Evolutionary conservation across 2,329 filamentous ascomycete species (phyloP).

Genomic region (Ramularia collo-cygni): DNA sequence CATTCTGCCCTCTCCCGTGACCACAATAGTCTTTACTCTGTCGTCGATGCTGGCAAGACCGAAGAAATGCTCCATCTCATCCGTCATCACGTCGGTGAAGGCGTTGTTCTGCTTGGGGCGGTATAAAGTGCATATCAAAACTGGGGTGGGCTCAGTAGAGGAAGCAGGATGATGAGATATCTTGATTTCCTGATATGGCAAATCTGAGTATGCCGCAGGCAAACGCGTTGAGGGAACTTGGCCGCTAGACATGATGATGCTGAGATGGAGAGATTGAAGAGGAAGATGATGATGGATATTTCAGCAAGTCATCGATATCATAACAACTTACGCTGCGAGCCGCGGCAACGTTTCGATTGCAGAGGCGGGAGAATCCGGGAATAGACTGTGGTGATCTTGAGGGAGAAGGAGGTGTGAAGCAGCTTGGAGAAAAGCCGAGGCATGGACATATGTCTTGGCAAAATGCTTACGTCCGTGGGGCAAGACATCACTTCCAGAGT

Average conservation of each 20-base stretch:
- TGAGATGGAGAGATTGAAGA: background rate
- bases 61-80: conserved; percentile 20
- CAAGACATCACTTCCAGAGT: too few species aligned
- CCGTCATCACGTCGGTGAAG: conserved; percentile 20
- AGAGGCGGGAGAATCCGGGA: too few species aligned
- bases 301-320: too few species aligned
- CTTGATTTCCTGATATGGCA: conserved; percentile 14
- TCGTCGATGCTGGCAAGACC: conserved; percentile 17
- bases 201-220: conserved; percentile 4
- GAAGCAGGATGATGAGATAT: conserved; percentile 17
- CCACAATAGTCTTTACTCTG: conserved; percentile 13
- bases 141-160: conserved; percentile 12
- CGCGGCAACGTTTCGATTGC: too few species aligned
- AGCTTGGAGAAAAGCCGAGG: too few species aligned
- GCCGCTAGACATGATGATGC: conserved; percentile 9
- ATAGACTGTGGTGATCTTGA: too few species aligned
- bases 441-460: too few species aligned
- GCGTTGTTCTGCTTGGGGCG: conserved; percentile 16
- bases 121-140: conserved; percentile 15
- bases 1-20: conserved; percentile 16
- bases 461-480: too few species aligned
- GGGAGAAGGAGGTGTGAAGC: too few species aligned
- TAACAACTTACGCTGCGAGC: too few species aligned
- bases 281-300: too few species aligned
- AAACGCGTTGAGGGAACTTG: conserved; percentile 6